A percentile compares a stretch with the other conserved stretches of the same genome.
Conservation (phyloP, 2,329 filamentous ascomycete genomes). For the Dactylellina cionopaga region DNA sequence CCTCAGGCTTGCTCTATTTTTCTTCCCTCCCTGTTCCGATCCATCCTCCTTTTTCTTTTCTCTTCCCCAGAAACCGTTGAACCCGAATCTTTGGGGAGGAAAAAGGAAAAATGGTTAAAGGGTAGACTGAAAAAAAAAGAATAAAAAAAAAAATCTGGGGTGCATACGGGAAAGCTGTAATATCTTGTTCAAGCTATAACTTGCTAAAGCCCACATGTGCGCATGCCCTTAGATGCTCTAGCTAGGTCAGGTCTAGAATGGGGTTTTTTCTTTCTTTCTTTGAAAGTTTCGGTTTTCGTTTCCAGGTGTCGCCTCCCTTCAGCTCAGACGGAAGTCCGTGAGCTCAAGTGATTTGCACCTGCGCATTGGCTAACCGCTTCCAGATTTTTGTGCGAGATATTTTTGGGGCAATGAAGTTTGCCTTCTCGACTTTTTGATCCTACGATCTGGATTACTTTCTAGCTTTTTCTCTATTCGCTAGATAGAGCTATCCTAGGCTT, state of each 20-base stretch:
- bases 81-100: slow-evolving; percentile 42
- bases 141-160: slow-evolving; percentile 49
- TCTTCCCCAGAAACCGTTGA: slow-evolving; percentile 9
- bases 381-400: neutral
- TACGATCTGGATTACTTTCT: neutral
- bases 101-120: too few species aligned
- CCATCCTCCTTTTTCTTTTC: neutral
- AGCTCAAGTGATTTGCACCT: neutral
- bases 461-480: neutral
- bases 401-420: too few species aligned
- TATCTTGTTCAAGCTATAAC: neutral
- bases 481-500: slow-evolving; percentile 8
- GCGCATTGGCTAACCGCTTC: neutral
- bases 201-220: neutral
- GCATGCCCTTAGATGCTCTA: too few species aligned
- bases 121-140: too few species aligned
- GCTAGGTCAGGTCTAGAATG: too few species aligned
- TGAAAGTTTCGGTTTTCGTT: neutral
- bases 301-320: neutral
- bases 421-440: too few species aligned
- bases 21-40: neutral
- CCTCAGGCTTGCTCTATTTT: neutral
- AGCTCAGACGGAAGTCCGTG: neutral
- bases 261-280: too few species aligned
- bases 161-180: slow-evolving; percentile 12